A percentile compares a stretch with the other conserved stretches of the same genome.
Conservation (phyloP, 202 grass and related monocot genomes). For the Brachypodium distachyon region DNA sequence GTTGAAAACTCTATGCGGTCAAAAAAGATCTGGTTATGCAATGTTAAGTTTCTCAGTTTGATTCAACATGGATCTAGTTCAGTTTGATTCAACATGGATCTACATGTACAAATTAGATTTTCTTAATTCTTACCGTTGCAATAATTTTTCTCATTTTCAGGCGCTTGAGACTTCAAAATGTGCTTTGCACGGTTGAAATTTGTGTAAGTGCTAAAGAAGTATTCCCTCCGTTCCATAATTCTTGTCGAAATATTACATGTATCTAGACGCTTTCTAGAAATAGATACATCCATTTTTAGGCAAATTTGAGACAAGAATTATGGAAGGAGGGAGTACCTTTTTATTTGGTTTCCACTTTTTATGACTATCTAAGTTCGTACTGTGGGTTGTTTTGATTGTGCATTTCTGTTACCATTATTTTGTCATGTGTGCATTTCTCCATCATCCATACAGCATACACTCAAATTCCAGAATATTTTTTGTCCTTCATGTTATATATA, state of each 20-base stretch:
- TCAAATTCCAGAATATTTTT: neutral
- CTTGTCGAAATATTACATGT: no score
- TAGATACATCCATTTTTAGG: no score
- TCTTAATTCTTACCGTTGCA: neutral
- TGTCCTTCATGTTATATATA: neutral
- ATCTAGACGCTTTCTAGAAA: no score
- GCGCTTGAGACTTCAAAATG: constrained; percentile 71
- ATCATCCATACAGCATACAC: constrained; percentile 1
- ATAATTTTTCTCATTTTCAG: constrained; percentile 48
- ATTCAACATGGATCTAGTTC: neutral
- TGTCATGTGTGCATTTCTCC: neutral
- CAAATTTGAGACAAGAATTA: no score
- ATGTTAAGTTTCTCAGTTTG: neutral
- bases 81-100: neutral
- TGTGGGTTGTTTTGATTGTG: neutral
- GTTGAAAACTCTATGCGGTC: no score
- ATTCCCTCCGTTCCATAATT: no score
- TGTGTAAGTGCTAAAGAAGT: constrained; percentile 67
- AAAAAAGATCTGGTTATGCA: neutral
- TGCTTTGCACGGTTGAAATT: constrained; percentile 69
- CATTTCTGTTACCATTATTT: constrained; percentile 3
- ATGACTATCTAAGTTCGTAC: neutral
- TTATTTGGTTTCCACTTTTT: neutral
- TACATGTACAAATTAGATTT: neutral
- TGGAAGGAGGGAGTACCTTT: no score